Conservation (phyloP, 2,329 filamentous ascomycete genomes). For the Penicillium polonicum region DNA sequence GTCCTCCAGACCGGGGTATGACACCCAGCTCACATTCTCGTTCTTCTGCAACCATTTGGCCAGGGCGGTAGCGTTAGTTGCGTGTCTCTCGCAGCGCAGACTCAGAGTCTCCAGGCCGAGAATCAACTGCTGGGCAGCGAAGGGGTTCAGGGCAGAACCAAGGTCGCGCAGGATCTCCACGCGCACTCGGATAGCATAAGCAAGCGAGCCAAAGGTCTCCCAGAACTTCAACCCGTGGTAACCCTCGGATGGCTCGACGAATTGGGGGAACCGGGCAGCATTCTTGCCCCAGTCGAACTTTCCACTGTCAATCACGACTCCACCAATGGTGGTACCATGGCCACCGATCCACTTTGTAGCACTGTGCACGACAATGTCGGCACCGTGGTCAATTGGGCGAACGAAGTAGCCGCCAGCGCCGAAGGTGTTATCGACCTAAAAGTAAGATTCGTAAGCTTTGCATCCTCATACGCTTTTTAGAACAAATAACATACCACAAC, state of each 20-base stretch:
- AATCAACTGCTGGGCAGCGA: slow-evolving; percentile 87
- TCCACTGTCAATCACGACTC: slow-evolving; percentile 81
- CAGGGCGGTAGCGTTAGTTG: slow-evolving; percentile 74
- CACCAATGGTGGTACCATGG: slow-evolving; percentile 88
- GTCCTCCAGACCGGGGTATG: slow-evolving; percentile 81
- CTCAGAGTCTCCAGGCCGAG: slow-evolving; percentile 88
- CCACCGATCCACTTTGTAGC: slow-evolving; percentile 97
- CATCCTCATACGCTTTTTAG: too few species aligned
- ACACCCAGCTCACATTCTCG: slow-evolving; percentile 86
- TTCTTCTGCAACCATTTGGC: slow-evolving; percentile 82
- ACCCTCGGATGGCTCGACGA: slow-evolving; percentile 79
- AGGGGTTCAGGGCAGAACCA: slow-evolving; percentile 79
- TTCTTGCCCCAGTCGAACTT: slow-evolving; percentile 93
- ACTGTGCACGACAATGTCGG: slow-evolving; percentile 90
- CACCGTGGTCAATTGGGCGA: slow-evolving; percentile 83
- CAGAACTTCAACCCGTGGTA: slow-evolving; percentile 95
- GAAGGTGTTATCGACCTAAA: slow-evolving; percentile 87
- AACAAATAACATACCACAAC: slow-evolving; percentile 51
- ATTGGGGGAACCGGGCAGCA: slow-evolving; percentile 82
- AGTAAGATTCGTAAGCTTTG: neutral
- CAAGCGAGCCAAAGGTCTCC: slow-evolving; percentile 83
- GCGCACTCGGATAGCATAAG: slow-evolving; percentile 80
- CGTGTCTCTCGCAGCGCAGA: slow-evolving; percentile 81
- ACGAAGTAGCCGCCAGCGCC: slow-evolving; percentile 88
- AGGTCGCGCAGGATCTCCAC: slow-evolving; percentile 90